Evolutionary conservation across 192 early-diverging fungal species (phyloP).

Genomic region (Entomortierella parvispora): DNA sequence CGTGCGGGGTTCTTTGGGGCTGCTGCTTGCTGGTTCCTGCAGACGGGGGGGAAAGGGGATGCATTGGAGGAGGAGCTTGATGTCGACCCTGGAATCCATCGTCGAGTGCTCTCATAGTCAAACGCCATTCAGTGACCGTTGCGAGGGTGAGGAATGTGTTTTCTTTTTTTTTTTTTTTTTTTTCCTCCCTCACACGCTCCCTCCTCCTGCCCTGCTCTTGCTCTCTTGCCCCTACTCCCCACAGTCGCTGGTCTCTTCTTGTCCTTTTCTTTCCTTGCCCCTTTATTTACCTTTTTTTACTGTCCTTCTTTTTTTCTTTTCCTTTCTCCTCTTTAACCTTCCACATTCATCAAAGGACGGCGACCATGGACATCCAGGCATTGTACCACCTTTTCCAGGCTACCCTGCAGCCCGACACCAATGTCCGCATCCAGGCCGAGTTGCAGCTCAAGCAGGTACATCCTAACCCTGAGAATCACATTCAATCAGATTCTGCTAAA

Average conservation of each 20-base stretch:
- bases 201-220: not conserved
- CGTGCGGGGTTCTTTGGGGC: too few species aligned
- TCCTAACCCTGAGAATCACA: too few species aligned
- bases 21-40: too few species aligned
- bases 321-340: not conserved
- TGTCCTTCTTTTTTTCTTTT: not conserved
- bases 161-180: conserved; percentile 23
- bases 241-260: not conserved
- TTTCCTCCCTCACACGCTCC: not conserved
- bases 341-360: not conserved
- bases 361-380: conserved; percentile 65
- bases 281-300: conserved; percentile 1
- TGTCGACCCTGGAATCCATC: too few species aligned
- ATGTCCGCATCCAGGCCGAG: conserved; percentile 86
- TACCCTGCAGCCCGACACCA: conserved; percentile 81
- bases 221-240: not conserved
- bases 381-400: conserved; percentile 79
- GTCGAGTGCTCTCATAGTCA: too few species aligned
- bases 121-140: not conserved
- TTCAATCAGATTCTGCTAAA: too few species aligned
- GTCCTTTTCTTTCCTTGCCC: not conserved
- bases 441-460: conserved; percentile 76
- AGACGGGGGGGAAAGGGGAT: too few species aligned
- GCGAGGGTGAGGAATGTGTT: conserved; percentile 1
- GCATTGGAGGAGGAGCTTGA: too few species aligned